Percentiles rank a stretch among this genome's conserved stretches.
Conservation (phyloP, 331 rosid species). For the Acacia concinna region DNA sequence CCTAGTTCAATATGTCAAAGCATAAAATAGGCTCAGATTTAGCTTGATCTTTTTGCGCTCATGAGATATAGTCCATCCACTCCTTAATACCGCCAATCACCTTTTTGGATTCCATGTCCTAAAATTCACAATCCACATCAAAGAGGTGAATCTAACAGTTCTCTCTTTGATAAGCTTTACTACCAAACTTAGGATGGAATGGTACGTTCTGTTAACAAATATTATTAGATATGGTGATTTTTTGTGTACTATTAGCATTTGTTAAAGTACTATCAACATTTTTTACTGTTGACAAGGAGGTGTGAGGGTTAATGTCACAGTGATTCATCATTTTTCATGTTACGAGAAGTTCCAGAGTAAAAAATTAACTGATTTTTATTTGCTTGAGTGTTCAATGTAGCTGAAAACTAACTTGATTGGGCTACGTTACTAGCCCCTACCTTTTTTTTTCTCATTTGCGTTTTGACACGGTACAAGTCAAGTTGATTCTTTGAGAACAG, state of each 20-base stretch:
- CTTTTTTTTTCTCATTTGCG: background rate
- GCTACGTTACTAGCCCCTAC: background rate
- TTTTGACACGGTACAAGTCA: background rate
- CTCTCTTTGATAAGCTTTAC: background rate
- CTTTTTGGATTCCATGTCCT: background rate
- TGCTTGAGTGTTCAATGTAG: background rate
- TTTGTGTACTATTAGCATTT: background rate
- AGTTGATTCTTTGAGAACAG: background rate
- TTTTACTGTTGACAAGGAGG: background rate
- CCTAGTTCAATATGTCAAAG: background rate
- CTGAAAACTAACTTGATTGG: background rate
- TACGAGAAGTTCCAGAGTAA: background rate
- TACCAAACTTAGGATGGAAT: background rate
- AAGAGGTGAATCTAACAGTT: background rate
- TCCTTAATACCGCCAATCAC: background rate
- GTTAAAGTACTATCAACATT: background rate
- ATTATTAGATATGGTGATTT: background rate
- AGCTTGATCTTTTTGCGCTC: background rate
- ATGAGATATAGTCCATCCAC: background rate
- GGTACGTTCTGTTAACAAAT: background rate
- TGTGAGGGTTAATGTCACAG: background rate
- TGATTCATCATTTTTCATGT: background rate
- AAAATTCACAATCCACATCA: background rate
- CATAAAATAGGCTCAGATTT: background rate
- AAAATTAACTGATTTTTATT: background rate